Percentiles rank a stretch among this genome's conserved stretches.
Conservation (phyloP, 306 rosid genomes). For the Quercus bicolor region DNA sequence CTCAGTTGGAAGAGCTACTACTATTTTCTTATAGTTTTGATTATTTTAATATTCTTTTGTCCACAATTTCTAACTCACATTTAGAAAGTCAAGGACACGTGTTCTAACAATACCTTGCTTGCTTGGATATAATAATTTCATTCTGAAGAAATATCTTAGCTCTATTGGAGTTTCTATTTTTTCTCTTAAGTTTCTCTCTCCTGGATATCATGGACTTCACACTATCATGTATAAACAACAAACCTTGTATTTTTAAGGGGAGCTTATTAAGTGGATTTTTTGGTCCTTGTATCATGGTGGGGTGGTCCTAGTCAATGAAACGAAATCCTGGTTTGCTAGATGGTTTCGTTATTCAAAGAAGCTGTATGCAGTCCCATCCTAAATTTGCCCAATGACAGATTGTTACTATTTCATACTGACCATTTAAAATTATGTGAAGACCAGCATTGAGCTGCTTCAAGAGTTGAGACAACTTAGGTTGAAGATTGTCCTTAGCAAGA, state of each 20-base stretch:
- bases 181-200: background rate
- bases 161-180: background rate
- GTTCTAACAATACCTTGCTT: background rate
- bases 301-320: background rate
- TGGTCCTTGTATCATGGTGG: background rate
- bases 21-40: background rate
- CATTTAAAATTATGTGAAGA: background rate
- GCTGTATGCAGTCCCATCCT: background rate
- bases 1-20: background rate
- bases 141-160: background rate
- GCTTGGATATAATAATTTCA: background rate
- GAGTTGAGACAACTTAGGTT: background rate
- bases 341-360: background rate
- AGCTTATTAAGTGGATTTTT: background rate
- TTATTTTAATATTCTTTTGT: background rate
- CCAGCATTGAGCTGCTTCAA: background rate
- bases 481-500: background rate
- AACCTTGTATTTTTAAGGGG: too few species aligned
- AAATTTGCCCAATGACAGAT: background rate
- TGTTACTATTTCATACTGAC: background rate
- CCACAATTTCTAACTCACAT: background rate
- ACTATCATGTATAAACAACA: too few species aligned
- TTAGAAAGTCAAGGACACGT: background rate
- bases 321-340: background rate
- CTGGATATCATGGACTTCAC: background rate